Evolutionary conservation across 2,329 filamentous ascomycete species (phyloP).

Genomic region (Alternaria ethzedia): DNA sequence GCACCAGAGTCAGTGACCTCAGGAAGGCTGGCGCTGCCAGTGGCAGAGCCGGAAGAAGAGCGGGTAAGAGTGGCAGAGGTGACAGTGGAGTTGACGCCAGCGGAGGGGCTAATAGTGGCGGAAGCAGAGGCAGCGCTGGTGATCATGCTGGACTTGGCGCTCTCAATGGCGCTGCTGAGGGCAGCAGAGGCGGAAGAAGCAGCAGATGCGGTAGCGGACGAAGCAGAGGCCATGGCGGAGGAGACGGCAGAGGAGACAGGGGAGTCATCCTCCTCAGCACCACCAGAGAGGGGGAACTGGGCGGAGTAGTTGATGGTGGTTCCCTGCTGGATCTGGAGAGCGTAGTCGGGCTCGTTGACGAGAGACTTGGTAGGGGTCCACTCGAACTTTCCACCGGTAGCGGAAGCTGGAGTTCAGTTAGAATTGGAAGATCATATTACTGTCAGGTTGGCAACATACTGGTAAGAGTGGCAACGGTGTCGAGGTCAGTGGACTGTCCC

Average conservation of each 20-base stretch:
- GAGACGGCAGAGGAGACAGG: constrained; percentile 28
- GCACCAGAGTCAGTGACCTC: constrained; percentile 31
- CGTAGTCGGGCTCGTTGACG: constrained; percentile 58
- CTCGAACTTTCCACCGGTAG: constrained; percentile 55
- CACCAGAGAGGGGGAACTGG: constrained; percentile 52
- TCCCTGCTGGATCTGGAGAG: constrained; percentile 64
- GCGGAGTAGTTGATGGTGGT: constrained; percentile 62
- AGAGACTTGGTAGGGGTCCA: constrained; percentile 59
- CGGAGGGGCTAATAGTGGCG: constrained; percentile 26
- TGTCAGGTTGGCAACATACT: constrained; percentile 42
- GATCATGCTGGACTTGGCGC: constrained; percentile 1
- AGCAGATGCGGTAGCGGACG: constrained; percentile 17
- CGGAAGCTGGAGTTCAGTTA: constrained; percentile 44
- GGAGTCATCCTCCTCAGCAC: constrained; percentile 23
- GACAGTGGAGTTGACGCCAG: constrained; percentile 37
- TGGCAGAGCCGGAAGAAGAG: constrained; percentile 19
- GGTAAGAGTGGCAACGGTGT: constrained; percentile 58
- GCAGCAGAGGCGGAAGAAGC: constrained; percentile 13
- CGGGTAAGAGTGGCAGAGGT: constrained; percentile 31
- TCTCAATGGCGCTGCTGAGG: constrained; percentile 19
- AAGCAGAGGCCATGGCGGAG: constrained; percentile 18
- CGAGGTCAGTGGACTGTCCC: constrained; percentile 58
- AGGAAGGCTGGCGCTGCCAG: constrained; percentile 18
- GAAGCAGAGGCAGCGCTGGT: constrained; percentile 40
- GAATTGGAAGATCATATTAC: neutral